Base-by-base conservation (phyloP, 2,329 filamentous ascomycete genomes). In the Fusarium scirpi region DNA sequence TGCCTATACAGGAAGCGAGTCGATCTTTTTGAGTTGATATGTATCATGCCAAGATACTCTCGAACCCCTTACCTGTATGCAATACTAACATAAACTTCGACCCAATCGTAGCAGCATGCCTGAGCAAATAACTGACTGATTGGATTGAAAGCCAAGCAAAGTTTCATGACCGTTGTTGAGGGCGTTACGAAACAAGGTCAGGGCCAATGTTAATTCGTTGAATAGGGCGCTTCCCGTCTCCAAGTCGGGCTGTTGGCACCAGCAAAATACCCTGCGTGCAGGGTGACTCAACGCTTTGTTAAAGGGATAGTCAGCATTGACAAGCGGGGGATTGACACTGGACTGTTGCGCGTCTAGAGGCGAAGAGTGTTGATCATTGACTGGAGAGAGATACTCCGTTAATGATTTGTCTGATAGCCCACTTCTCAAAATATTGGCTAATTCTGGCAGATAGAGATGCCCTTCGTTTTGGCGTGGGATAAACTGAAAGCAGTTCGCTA, bases 91-190 rank as follows among this genome's bases (percentile, higher is more conserved):
- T 44, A 71, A 65, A 71, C 25, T 44, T 58, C 47, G 56, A 65
- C 58, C 68, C 68, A 70, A 70, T 71, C 68, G 58, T 55, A 71
- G 27, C 40, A 60, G 55, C 68, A 70, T 70, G 67, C 67, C 49
- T 51, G 49, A 25, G 25, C n/a, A 45, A 55, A 22, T 32, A 58
- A 61, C 34, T 71, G 59, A 61, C 41, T 69, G 68, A 70, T 70
- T 70, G 68, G 67, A 49, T 40, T 27, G 38, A 32, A 53, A 56
- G 38, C 67, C 67, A 68, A 70, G 70, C 67, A 70, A 54, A 52
- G 59, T 48, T 67, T 58, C 47, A 22, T 25, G 45, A 41, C 55
- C 48, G 67, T 71, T 70, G 67, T 70, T 69, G 67, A 71, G 67
- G 49, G 64, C 55, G 59, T 71, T 68, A 65, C 64, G 54, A 62